These are phyloP conservation scores for Brassica juncea DNA, from an alignment of 345 rosid genomes.

Conservation along the genomic window DNA sequence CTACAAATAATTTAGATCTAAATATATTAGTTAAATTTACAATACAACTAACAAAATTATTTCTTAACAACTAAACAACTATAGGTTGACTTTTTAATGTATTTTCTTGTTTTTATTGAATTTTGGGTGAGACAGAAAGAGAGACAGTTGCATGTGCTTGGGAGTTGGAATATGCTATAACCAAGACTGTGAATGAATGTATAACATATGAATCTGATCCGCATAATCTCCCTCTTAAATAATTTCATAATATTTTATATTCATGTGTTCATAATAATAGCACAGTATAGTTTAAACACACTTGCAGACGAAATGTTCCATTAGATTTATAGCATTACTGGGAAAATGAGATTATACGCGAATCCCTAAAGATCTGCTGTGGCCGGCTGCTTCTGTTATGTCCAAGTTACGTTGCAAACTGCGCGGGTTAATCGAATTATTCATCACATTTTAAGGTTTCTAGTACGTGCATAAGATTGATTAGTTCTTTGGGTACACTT, in stretches of 20 bases:
- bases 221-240: constrained; percentile 28
- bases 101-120: not conserved
- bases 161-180: constrained; percentile 21
- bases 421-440: not conserved
- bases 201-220: constrained; percentile 37
- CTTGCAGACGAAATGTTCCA: not conserved
- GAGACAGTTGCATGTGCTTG: constrained; percentile 36
- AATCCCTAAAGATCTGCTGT: constrained; percentile 66
- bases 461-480: constrained; percentile 8
- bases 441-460: not conserved
- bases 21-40: not conserved
- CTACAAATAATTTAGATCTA: not conserved
- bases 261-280: not conserved
- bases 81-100: constrained; percentile 18
- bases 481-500: not conserved
- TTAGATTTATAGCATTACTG: constrained; percentile 1
- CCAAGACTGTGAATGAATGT: constrained; percentile 16
- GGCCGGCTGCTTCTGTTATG: constrained; percentile 40
- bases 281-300: not conserved
- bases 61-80: not conserved
- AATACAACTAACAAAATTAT: not conserved
- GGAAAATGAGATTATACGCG: constrained; percentile 18
- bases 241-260: constrained; percentile 2
- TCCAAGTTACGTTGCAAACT: constrained; percentile 32
- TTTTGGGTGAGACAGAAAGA: constrained; percentile 16